These are phyloP conservation scores for Orobanche coerulescens DNA, from an alignment of 257 asterid species.

Conservation along the genomic window DNA sequence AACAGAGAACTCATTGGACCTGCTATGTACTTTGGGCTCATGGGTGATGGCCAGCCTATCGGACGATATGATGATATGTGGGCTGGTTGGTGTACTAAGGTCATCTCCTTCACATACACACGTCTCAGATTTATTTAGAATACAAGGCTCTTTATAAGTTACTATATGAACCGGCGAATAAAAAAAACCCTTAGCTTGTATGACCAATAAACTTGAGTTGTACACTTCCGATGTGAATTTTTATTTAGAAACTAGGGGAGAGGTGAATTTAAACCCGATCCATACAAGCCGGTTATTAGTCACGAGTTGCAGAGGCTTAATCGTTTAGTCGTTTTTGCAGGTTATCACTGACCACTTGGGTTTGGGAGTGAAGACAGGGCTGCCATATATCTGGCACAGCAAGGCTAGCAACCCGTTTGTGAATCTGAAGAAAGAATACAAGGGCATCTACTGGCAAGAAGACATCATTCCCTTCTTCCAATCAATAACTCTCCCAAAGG, in stretches of 20 bases:
- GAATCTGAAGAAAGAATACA: slow-evolving; percentile 60
- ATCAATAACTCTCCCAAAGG: slow-evolving; percentile 37
- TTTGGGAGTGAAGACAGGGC: slow-evolving; percentile 63
- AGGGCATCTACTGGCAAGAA: slow-evolving; percentile 69
- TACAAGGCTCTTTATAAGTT: no score
- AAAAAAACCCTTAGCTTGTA: no score
- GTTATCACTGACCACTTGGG: slow-evolving; percentile 60
- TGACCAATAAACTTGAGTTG: no score
- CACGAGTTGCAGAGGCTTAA: neutral
- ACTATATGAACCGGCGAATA: no score
- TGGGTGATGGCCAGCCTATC: slow-evolving; percentile 57
- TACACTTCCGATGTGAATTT: no score
- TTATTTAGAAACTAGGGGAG: no score
- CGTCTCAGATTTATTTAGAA: neutral
- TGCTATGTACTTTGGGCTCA: slow-evolving; percentile 49
- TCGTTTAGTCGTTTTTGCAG: slow-evolving; percentile 22
- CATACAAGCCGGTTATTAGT: no score
- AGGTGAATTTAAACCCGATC: no score
- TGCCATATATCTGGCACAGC: slow-evolving; percentile 80
- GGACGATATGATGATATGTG: no score
- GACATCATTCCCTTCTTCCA: slow-evolving; percentile 73
- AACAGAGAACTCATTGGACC: slow-evolving; percentile 45
- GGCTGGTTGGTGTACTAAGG: slow-evolving; percentile 66
- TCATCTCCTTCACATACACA: neutral
- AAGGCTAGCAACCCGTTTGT: slow-evolving; percentile 77